Evolutionary conservation across 495 filamentous ascomycete species (phyloP), one percentile per base, ranked within the genome.

Genomic region (Penicillium paradoxum): DNA sequence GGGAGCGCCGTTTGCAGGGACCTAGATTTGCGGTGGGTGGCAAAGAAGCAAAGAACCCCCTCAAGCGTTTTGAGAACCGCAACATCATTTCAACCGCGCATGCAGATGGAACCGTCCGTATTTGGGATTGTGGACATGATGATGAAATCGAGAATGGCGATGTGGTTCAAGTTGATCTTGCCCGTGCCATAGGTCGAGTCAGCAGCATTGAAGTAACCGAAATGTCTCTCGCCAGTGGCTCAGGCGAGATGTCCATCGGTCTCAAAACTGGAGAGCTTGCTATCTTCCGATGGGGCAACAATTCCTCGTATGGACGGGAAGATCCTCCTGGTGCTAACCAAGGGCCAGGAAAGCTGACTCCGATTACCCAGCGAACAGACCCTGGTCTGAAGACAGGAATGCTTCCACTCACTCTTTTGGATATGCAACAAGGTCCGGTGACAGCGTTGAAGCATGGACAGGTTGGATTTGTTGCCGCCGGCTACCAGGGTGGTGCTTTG

Each of bases 91-190:
- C 89, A 43, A 89, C 87, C 4, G 83, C 87, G 0, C 91, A 97
- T 66, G 88, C 82, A 5, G 93, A 97, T 69, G 89, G 91, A 33
- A 93, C 85, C 0, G 70, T 97, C 9, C 77, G 90, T 6, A 71
- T 97, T 10, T 98, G 91, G 90, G 93, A 98, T 67, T 79, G 84
- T 24, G 95, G 95, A 0, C 83, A 92, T 58, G 86, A 80, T 6
- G 93, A 97, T 64, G 90, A 97, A 63, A 84, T 98, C 49, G 93
- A 97, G 69, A 97, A 97, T 61, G 75, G 81, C 22, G 75, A 75
- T 11, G 79, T 89, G 30, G 73, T 97, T 39, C 91, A 97, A 71
- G 82, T 95, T 2, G 92, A 98, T 66, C 69, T 96, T 22, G 82
- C 84, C 10, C 80, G 90, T 53, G 91, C 91, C n/a, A 75, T 97